Base-by-base conservation (phyloP, 306 rosid species). In the Cucurbita argyrosperma region DNA sequence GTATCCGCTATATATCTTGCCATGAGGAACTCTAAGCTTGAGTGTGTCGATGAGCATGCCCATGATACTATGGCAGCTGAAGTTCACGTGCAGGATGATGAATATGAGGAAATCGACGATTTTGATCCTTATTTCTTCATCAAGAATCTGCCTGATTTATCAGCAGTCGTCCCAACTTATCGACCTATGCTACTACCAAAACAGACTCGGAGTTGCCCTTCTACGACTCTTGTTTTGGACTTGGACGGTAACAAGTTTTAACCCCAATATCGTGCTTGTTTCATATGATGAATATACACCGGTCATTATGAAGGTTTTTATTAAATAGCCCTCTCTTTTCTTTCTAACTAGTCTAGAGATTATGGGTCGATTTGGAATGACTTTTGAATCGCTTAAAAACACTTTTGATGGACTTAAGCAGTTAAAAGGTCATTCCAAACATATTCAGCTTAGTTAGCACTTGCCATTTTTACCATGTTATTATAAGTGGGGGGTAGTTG, bases 141-240 rank as follows among this genome's bases (percentile, higher is more conserved):
- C 77, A 91, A 95, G 88, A 87, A 89, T 79, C 87, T 95, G 75
- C 99, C 99, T 13, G 96, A 86, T 72, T 87, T 95, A 79, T 85
- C 92, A 56, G 76, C 87, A 0, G 96, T 95, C 57, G 99, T 95
- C 80, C 99, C 99, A 57, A 91, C 96, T 69, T 91, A 87, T 81
- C 93, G 99, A 78, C 89, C 79, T 10, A 51, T 89, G 85, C 85
- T 95, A 80, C 88, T 95, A 70, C 99, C 99, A 56, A 95, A 88
- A 83, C 96, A 95, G 83, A 95, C 99, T 38, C 91, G 99, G 85
- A 91, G 99, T 80, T 95, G 99, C 70, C 97, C 99, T 55, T 85
- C 96, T 45, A 95, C 89, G 39, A 87, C 92, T 73, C 99, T 95
- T 70, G 97, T 91, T 79, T 86, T 95, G 82, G 99, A 95, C 83